Evolutionary conservation across 176 grass and related monocot genomes (phyloP).

Genomic region (Hyparrhenia diplandra): DNA sequence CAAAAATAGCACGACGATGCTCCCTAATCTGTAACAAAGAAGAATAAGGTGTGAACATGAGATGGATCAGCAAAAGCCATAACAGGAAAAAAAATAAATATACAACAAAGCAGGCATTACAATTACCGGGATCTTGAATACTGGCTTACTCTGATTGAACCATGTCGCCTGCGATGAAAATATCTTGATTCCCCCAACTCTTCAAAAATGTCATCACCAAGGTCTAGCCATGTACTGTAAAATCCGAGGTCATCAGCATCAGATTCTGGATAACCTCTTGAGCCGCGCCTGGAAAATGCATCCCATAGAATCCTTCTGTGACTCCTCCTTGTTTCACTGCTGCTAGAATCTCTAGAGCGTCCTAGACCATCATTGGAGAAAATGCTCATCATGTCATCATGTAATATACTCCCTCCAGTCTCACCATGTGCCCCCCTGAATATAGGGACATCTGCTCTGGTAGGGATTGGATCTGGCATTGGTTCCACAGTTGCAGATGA

Average conservation of each 20-base stretch:
- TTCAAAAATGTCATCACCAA: slow-evolving; percentile 60
- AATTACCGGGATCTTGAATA: slow-evolving; percentile 86
- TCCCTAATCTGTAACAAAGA: slow-evolving; percentile 65
- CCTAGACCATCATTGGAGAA: slow-evolving; percentile 47
- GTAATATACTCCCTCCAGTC: slow-evolving; percentile 55
- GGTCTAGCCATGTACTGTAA: slow-evolving; percentile 81
- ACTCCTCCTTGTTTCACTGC: slow-evolving; percentile 46
- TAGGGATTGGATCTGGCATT: slow-evolving; percentile 25
- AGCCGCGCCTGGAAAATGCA: slow-evolving; percentile 68
- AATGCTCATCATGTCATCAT: slow-evolving; percentile 71
- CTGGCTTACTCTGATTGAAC: slow-evolving; percentile 71
- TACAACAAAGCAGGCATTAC: background rate
- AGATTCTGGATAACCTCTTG: slow-evolving; percentile 63
- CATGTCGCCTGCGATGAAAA: slow-evolving; percentile 65
- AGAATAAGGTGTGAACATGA: slow-evolving; percentile 18
- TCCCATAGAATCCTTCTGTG: slow-evolving; percentile 86
- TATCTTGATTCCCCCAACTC: slow-evolving; percentile 63
- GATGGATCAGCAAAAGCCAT: slow-evolving; percentile 6
- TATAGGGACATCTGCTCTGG: slow-evolving; percentile 34
- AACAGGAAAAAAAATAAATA: slow-evolving; percentile 14
- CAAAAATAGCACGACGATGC: slow-evolving; percentile 56
- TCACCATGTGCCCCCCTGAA: slow-evolving; percentile 31
- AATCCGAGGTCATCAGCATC: slow-evolving; percentile 54
- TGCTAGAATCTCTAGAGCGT: slow-evolving; percentile 31
- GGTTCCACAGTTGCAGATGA: slow-evolving; percentile 38